Conservation (phyloP, 192 early-diverging fungal genomes). For the Backusella parvicylindrica region DNA sequence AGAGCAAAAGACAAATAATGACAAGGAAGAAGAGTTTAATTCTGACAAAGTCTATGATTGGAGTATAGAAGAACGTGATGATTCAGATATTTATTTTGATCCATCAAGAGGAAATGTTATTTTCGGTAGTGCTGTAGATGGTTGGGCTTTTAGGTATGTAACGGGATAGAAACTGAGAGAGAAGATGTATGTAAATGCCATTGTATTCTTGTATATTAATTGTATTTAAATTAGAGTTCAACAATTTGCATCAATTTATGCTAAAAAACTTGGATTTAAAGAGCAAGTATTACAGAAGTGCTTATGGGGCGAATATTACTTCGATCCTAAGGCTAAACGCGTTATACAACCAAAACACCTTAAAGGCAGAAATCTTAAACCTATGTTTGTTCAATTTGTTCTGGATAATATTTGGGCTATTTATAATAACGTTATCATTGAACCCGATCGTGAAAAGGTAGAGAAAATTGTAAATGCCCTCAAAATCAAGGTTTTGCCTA, state of each 20-base stretch:
- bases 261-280: conserved; percentile 82
- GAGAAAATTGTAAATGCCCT: conserved; percentile 92
- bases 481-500: conserved; percentile 83
- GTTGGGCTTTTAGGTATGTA: conserved; percentile 90
- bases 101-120: conserved; percentile 96
- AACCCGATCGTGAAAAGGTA: conserved; percentile 75
- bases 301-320: conserved; percentile 97
- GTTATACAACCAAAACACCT: conserved; percentile 84
- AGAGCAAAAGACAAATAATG: conserved; percentile 30
- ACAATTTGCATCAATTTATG: conserved; percentile 92
- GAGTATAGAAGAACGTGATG: conserved; percentile 87
- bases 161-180: background rate
- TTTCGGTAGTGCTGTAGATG: conserved; percentile 93
- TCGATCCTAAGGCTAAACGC: conserved; percentile 93
- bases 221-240: conserved; percentile 56
- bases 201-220: background rate
- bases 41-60: conserved; percentile 61
- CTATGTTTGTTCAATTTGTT: conserved; percentile 96
- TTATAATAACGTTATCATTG: conserved; percentile 73
- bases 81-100: conserved; percentile 93
- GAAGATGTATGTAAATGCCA: background rate
- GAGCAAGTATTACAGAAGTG: conserved; percentile 72
- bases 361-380: conserved; percentile 80
- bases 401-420: conserved; percentile 94
- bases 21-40: conserved; percentile 33